Evolutionary conservation across 192 early-diverging fungal genomes (phyloP).

Genomic region (Linnemannia zychae): DNA sequence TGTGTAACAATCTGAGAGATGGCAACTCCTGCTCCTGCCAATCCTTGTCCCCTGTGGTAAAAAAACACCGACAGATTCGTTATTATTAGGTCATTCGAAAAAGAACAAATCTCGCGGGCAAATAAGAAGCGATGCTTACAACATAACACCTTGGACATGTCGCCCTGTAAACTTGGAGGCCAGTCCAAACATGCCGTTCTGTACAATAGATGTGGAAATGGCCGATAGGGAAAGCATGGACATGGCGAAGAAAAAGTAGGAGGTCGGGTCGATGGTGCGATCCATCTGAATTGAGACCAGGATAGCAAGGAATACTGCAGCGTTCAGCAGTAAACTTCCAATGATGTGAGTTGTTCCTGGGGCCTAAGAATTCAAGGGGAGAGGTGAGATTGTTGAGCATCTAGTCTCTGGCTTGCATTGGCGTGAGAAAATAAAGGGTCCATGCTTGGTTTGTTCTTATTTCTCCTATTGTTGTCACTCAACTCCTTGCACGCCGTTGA

Average conservation of each 20-base stretch:
- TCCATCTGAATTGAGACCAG: slow-evolving; percentile 64
- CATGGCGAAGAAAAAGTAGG: slow-evolving; percentile 75
- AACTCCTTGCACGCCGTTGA: background rate
- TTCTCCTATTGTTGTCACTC: background rate
- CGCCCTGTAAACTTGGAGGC: slow-evolving; percentile 75
- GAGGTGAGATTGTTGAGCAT: background rate
- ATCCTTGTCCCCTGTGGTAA: slow-evolving; percentile 63
- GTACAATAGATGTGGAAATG: slow-evolving; percentile 70
- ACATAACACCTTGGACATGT: slow-evolving; percentile 81
- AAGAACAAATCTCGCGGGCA: background rate
- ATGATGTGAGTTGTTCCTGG: slow-evolving; percentile 55
- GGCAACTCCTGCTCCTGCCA: slow-evolving; percentile 78
- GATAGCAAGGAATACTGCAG: slow-evolving; percentile 64
- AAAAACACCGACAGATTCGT: slow-evolving; percentile 2
- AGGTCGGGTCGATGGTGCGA: slow-evolving; percentile 56
- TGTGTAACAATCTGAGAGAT: slow-evolving; percentile 72
- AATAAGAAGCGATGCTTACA: slow-evolving; percentile 50
- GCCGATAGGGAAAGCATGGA: slow-evolving; percentile 70
- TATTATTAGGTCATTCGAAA: background rate
- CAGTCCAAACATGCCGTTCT: slow-evolving; percentile 79
- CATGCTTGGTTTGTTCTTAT: background rate
- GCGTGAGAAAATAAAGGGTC: background rate
- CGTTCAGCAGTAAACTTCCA: slow-evolving; percentile 66
- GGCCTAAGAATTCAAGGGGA: slow-evolving; percentile 17
- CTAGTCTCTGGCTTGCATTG: background rate